Conservation (phyloP, 2,329 filamentous ascomycete species). For the Talaromyces piceae region DNA sequence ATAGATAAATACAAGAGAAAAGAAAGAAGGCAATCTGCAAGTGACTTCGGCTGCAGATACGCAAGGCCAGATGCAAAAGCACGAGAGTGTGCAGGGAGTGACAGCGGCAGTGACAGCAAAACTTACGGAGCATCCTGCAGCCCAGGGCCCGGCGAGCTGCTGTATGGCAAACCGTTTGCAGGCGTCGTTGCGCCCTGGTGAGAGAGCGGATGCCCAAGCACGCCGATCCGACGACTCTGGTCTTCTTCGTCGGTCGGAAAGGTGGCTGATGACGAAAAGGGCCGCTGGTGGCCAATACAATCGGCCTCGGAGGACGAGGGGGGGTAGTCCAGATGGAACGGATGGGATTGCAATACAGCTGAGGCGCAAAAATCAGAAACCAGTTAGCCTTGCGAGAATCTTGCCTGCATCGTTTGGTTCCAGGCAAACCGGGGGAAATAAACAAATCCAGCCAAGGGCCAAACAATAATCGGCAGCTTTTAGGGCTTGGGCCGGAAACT, state of each 20-base stretch:
- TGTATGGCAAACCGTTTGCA: conserved; percentile 46
- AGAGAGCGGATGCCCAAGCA: conserved; percentile 39
- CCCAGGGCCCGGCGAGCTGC: conserved; percentile 41
- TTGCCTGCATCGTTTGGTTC: too few species aligned
- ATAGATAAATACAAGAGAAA: background rate
- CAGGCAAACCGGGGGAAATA: too few species aligned
- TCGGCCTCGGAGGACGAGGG: conserved; percentile 33
- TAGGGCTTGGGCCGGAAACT: too few species aligned
- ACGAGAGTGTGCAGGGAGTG: background rate
- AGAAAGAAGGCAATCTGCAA: background rate
- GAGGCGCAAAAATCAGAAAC: conserved; percentile 1
- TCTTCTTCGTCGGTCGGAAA: conserved; percentile 39
- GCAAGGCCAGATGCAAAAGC: background rate
- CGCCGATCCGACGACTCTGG: conserved; percentile 44
- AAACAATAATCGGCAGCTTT: too few species aligned
- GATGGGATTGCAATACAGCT: conserved; percentile 28
- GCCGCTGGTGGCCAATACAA: conserved; percentile 29
- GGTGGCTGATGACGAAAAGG: conserved; percentile 26
- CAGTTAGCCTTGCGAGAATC: background rate
- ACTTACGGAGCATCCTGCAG: conserved; percentile 51
- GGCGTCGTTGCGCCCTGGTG: conserved; percentile 35
- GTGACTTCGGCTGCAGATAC: background rate
- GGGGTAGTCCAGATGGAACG: conserved; percentile 30
- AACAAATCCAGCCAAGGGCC: too few species aligned
- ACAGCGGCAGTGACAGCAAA: conserved; percentile 14